phyloP scores from a whole-genome alignment of 306 rosid genomes.

The Citrullus colocynthis region DNA sequence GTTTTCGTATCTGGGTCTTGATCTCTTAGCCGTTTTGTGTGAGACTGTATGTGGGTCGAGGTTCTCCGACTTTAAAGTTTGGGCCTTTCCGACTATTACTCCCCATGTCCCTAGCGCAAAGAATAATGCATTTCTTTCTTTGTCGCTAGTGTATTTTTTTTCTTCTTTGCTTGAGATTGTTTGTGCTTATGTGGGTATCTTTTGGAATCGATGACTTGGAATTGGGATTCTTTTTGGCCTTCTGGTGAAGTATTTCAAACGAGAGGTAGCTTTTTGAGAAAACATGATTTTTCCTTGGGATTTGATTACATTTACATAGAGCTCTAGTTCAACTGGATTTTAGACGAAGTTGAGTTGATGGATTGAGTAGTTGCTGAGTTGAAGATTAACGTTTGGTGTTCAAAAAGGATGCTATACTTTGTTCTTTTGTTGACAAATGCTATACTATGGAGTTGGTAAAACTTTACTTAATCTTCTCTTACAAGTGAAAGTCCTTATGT shows the following conservation, averaged over 20 bases:
- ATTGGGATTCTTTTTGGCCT: background rate
- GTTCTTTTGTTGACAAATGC: background rate
- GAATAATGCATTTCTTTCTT: background rate
- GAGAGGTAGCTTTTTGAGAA: background rate
- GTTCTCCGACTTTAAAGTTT: background rate
- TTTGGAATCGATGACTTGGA: background rate
- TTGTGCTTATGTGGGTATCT: background rate
- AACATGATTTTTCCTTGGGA: background rate
- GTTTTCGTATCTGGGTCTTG: background rate
- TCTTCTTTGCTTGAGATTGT: background rate
- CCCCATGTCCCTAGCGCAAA: background rate
- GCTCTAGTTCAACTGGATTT: background rate
- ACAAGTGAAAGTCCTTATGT: background rate
- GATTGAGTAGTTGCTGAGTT: background rate
- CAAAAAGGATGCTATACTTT: background rate
- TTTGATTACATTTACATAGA: background rate
- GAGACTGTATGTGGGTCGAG: background rate
- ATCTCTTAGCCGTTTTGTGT: background rate
- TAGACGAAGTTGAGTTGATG: background rate
- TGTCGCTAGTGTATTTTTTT: background rate
- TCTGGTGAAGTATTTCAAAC: background rate
- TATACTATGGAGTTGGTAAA: background rate
- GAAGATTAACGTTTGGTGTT: background rate
- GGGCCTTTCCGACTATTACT: background rate
- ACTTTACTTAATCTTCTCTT: background rate